Base-by-base conservation (phyloP, 306 rosid genomes). In the Malus sieversii region DNA sequence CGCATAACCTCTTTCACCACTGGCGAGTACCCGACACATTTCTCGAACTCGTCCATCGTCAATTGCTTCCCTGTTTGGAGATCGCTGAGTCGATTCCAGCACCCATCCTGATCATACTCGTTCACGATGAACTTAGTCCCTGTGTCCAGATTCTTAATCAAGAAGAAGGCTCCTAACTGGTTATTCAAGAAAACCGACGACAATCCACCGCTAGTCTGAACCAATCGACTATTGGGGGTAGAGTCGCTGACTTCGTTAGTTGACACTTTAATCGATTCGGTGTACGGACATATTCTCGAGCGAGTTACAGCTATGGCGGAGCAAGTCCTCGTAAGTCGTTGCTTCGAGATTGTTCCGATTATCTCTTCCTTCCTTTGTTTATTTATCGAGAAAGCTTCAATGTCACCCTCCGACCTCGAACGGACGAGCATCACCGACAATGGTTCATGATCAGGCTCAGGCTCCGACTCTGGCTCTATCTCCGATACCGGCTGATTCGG, bases 111-210 rank as follows among this genome's bases (percentile, higher is more conserved):
- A 0, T 82, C 85, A 19, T 66, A 88, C 59, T 88, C 99, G 0
- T 85, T 95, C 4, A 95, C 97, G 4, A 95, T 83, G 48, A 95
- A 95, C 76, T 92, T 97, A 22, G 80, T 95, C 19, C 99, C 99
- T 0, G 96, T 95, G 46, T 95, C 97, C 71, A 90, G 55, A 73
- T 88, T 95, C 80, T 90, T 95, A 6, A 95, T 92, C 65, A 95
- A 40, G 71, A 90, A 88, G 69, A 92, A 90, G 0, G 97, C 91
- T 0, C 92, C 92, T 0, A 91, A 63, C 5, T 74, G 53, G 2
- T 60, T 18, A 38, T 77, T 70, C 1, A 80, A 46, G 15, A 71
- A 32, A 19, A 71, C 20, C 1, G 93, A 60, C 10, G 82, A 40
- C 14, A 81, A 7, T 1, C 81, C 71, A 2, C 68, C 5, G 8